Percentiles rank a stretch among this genome's conserved stretches.
phyloP scores from a whole-genome alignment of 2,329 filamentous ascomycete genomes.

The Penicillium sp. region DNA sequence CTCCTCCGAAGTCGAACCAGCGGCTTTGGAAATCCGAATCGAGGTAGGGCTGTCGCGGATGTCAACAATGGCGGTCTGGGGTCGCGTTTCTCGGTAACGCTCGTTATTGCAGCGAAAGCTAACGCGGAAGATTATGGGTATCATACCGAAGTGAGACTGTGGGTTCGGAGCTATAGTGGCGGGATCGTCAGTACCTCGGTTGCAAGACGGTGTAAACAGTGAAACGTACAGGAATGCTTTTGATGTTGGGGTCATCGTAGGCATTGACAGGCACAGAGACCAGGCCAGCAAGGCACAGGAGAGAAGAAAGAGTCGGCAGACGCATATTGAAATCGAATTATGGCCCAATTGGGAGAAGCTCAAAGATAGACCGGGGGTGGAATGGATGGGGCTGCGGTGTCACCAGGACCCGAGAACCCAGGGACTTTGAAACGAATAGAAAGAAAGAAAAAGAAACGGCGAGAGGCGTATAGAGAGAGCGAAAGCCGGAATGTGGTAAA shows the following conservation, averaged over 20 bases:
- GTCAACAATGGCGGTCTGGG: slow-evolving; percentile 15
- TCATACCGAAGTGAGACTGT: slow-evolving; percentile 76
- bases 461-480: neutral
- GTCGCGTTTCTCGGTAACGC: neutral
- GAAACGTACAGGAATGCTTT: slow-evolving; percentile 63
- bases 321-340: slow-evolving; percentile 28
- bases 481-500: neutral
- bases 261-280: slow-evolving; percentile 33
- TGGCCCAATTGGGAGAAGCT: slow-evolving; percentile 15
- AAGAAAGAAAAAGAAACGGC: neutral
- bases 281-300: slow-evolving; percentile 37
- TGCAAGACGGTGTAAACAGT: slow-evolving; percentile 1
- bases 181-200: slow-evolving; percentile 17
- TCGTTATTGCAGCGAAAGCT: neutral
- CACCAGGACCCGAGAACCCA: slow-evolving; percentile 25
- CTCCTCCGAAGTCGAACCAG: slow-evolving; percentile 98
- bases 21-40: slow-evolving; percentile 97
- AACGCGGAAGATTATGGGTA: slow-evolving; percentile 3
- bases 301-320: slow-evolving; percentile 34
- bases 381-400: slow-evolving; percentile 16
- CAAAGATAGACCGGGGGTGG: slow-evolving; percentile 24
- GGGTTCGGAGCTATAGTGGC: slow-evolving; percentile 72
- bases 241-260: slow-evolving; percentile 56
- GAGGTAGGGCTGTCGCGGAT: slow-evolving; percentile 73
- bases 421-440: neutral